Percentiles rank a stretch among this genome's conserved stretches.
Evolutionary conservation across 2,329 filamentous ascomycete genomes (phyloP).

Genomic region (Neofusicoccum laricinum): DNA sequence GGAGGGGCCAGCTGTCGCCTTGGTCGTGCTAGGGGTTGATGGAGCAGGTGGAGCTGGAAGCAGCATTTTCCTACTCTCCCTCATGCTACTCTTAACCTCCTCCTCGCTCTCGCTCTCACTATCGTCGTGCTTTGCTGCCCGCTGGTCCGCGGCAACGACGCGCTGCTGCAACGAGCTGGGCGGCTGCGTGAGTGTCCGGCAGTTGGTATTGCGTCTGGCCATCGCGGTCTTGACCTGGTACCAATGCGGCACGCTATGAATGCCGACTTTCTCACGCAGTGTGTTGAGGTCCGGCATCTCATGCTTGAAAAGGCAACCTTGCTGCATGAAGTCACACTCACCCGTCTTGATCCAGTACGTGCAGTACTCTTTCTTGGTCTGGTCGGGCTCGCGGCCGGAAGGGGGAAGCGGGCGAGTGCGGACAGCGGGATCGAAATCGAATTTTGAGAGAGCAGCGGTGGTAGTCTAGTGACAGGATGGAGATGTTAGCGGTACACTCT

Average conservation of each 20-base stretch:
- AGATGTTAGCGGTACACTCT: no score
- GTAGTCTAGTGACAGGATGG: no score
- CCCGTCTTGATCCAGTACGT: slow-evolving; percentile 88
- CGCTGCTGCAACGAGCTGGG: background rate
- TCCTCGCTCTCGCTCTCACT: background rate
- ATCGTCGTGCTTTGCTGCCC: no score
- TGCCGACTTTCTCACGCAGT: slow-evolving; percentile 63
- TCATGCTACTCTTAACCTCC: background rate
- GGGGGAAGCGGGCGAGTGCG: slow-evolving; percentile 25
- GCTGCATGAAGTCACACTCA: slow-evolving; percentile 78
- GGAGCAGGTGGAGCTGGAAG: background rate
- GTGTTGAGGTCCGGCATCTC: slow-evolving; percentile 77
- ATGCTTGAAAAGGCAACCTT: slow-evolving; percentile 86
- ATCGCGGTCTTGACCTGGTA: slow-evolving; percentile 49
- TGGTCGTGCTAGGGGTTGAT: background rate
- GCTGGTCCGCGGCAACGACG: background rate
- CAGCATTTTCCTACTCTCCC: background rate
- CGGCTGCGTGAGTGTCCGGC: background rate
- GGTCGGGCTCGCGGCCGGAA: slow-evolving; percentile 39
- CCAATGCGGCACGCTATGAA: slow-evolving; percentile 57
- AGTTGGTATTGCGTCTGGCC: background rate
- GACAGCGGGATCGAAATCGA: background rate
- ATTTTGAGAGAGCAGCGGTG: background rate
- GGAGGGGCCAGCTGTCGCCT: background rate
- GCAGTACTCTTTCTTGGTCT: slow-evolving; percentile 71